Evolutionary conservation across 2,329 filamentous ascomycete species (phyloP).

Genomic region (Nigrospora oryzae): DNA sequence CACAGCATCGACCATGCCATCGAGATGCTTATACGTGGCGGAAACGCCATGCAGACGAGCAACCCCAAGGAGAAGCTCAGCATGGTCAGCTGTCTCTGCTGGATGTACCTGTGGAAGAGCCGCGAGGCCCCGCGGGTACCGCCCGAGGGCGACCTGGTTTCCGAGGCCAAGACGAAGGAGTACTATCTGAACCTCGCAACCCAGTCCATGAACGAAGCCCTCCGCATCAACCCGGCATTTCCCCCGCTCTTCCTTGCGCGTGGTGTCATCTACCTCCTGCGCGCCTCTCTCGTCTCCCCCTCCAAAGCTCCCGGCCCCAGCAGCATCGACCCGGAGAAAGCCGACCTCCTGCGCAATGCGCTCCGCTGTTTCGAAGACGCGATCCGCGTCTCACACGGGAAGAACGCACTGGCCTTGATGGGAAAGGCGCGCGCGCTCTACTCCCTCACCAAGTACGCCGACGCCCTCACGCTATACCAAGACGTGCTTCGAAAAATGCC

Average conservation of each 20-base stretch:
- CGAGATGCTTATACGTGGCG: constrained; percentile 65
- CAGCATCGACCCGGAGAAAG: constrained; percentile 60
- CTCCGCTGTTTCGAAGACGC: constrained; percentile 94
- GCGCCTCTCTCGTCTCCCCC: constrained; percentile 74
- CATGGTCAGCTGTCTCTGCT: constrained; percentile 77
- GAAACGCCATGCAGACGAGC: constrained; percentile 60
- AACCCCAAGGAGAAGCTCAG: constrained; percentile 77
- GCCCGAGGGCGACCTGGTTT: constrained; percentile 53
- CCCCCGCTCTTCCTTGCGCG: constrained; percentile 86
- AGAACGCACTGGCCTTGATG: constrained; percentile 87
- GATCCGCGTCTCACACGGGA: constrained; percentile 71
- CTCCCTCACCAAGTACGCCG: constrained; percentile 76
- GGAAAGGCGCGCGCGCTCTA: constrained; percentile 83
- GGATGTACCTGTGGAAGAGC: constrained; percentile 86
- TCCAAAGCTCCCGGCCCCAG: constrained; percentile 57
- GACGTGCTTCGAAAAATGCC: constrained; percentile 80
- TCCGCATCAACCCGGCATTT: constrained; percentile 84
- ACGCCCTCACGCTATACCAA: constrained; percentile 80
- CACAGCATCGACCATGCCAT: constrained; percentile 81
- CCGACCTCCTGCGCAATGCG: constrained; percentile 75
- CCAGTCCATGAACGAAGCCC: constrained; percentile 87
- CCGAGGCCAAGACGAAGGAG: constrained; percentile 84
- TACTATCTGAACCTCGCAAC: constrained; percentile 88
- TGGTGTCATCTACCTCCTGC: constrained; percentile 79
- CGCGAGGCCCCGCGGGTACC: constrained; percentile 62